Conservation (phyloP, 2,329 filamentous ascomycete genomes). For the Chrysoporthe austroafricana region DNA sequence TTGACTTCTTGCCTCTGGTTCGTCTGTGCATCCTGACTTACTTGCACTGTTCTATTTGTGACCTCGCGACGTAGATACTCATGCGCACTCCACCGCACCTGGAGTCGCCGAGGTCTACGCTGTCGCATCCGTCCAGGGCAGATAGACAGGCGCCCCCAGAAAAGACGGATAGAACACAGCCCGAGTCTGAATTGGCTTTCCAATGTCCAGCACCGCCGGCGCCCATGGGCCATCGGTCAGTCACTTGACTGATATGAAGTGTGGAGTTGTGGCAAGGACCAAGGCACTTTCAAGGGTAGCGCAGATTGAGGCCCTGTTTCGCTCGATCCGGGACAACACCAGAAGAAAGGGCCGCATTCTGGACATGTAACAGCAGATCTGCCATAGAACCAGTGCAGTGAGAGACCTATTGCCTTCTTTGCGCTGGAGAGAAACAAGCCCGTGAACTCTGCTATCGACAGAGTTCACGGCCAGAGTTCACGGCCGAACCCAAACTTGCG, state of each 20-base stretch:
- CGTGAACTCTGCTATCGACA: conserved; percentile 10
- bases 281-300: conserved; percentile 27
- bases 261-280: conserved; percentile 30
- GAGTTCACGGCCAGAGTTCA: not conserved
- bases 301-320: conserved; percentile 30
- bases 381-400: not conserved
- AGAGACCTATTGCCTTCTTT: not conserved
- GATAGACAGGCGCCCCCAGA: conserved; percentile 6
- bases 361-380: not conserved
- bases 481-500: conserved; percentile 10
- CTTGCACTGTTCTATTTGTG: not conserved
- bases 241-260: conserved; percentile 23
- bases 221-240: conserved; percentile 21
- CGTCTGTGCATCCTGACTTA: not conserved
- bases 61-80: conserved; percentile 13
- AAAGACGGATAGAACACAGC: conserved; percentile 7
- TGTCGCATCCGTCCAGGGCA: conserved; percentile 17
- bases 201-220: not conserved
- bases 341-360: not conserved
- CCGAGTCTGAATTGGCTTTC: conserved; percentile 2
- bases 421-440: not conserved
- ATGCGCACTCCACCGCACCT: conserved; percentile 21
- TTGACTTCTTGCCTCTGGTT: not conserved
- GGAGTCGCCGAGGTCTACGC: conserved; percentile 1
- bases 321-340: conserved; percentile 22